These are phyloP conservation scores for Xanthoceras sorbifolium DNA, from an alignment of 345 rosid genomes.

Conservation along the genomic window DNA sequence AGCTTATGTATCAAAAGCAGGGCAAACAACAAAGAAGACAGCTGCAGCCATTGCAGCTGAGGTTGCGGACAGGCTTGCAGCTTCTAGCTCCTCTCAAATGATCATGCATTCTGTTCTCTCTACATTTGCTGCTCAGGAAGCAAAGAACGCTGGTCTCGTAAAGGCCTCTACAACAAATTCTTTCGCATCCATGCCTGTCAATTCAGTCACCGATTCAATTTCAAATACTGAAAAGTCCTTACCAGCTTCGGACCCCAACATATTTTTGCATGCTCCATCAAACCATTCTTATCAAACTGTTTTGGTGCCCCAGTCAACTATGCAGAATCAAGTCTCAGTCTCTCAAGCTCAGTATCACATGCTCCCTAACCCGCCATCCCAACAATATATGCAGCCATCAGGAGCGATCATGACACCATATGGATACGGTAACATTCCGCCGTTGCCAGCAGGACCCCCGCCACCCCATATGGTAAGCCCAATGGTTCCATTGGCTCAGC, in stretches of 20 bases:
- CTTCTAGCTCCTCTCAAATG: constrained; percentile 88
- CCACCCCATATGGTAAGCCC: constrained; percentile 56
- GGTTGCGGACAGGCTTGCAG: constrained; percentile 88
- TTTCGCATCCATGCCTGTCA: constrained; percentile 19
- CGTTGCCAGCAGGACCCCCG: constrained; percentile 61
- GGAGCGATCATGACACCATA: constrained; percentile 54
- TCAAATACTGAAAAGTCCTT: constrained; percentile 47
- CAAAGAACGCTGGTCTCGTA: constrained; percentile 58
- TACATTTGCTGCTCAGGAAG: constrained; percentile 91
- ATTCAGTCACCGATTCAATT: constrained; percentile 27
- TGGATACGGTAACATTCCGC: constrained; percentile 58
- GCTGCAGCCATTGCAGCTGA: constrained; percentile 95
- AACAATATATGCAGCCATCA: constrained; percentile 60
- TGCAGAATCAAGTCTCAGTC: constrained; percentile 49
- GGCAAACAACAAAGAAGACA: constrained; percentile 60
- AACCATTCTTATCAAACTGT: constrained; percentile 46
- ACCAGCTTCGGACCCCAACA: constrained; percentile 45
- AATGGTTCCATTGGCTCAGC: constrained; percentile 46
- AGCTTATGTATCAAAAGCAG: constrained; percentile 43
- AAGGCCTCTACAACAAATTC: constrained; percentile 34
- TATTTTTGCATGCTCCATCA: constrained; percentile 43
- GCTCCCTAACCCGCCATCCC: constrained; percentile 53
- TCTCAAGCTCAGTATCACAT: constrained; percentile 66
- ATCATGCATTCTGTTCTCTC: constrained; percentile 93
- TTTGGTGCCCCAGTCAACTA: constrained; percentile 36